Evolutionary conservation across 345 rosid genomes (phyloP), one percentile per base, ranked within the genome.

Genomic region (Gossypium longicalyx): DNA sequence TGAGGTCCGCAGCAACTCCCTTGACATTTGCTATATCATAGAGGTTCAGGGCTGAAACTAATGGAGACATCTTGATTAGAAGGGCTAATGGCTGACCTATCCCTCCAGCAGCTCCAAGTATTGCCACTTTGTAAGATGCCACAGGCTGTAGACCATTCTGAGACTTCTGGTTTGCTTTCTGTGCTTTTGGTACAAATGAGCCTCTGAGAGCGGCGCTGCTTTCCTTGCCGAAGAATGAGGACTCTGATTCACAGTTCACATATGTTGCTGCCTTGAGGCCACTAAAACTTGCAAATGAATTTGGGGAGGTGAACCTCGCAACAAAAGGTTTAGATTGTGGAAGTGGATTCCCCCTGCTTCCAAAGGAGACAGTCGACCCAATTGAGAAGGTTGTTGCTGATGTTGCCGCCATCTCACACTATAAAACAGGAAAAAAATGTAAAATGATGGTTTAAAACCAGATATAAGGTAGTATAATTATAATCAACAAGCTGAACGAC

Each of bases 81-180:
- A 94, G 95, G 10, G 98, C 80, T 15, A 94, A 82, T 9, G 98
- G 93, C 73, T 92, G 98, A 59, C 97, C 97, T 29, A 94, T 94
- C 38, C 97, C 97, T 27, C 98, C 97, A 57, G 92, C 89, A 69
- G 97, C 97, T 76, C 98, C 97, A 77, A 94, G 95, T 74, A 94
- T 73, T 12, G 98, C 97, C 51, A 90, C 93, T 80, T 90, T 90
- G 88, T 84, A 89, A 0, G 98, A 92, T 57, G 98, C 98, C 70
- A 80, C 83, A 57, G 84, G 82, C 74, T 83, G 93, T 17, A 91
- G 78, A 70, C 75, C 83, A 75, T 87, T 52, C 65, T 71, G 79
- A 16, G 84, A 74, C 58, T 67, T 80, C 76, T 61, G 78, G 64
- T 74, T 82, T 62, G 81, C 67, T 68, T 77, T 71, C 53, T 78